These are phyloP conservation scores for Penstemon barbatus DNA, from an alignment of 257 asterid genomes.

Conservation along the genomic window DNA sequence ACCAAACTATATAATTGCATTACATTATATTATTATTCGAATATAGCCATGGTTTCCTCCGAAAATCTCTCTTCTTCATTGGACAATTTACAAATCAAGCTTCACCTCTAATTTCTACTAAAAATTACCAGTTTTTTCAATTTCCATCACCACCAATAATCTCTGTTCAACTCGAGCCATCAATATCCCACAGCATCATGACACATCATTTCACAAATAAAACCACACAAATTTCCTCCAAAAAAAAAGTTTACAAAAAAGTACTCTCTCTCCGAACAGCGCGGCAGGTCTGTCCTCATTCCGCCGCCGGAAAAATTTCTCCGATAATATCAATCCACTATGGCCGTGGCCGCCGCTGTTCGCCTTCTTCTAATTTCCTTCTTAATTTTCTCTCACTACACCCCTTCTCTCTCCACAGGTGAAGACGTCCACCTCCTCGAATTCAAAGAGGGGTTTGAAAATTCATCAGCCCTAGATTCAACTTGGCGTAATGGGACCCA, in stretches of 20 bases:
- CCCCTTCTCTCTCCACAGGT: constrained; percentile 33
- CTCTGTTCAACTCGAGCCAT: neutral
- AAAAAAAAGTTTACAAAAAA: constrained; percentile 4
- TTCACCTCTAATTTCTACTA: neutral
- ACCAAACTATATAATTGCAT: no score
- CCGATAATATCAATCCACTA: neutral
- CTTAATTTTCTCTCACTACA: constrained; percentile 28
- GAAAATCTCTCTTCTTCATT: neutral
- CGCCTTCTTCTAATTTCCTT: constrained; percentile 37
- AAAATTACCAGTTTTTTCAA: neutral
- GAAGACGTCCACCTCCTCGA: neutral
- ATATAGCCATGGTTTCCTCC: neutral
- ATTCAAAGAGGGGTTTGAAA: neutral
- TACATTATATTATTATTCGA: no score
- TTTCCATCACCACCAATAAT: constrained; percentile 16
- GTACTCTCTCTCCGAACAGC: neutral
- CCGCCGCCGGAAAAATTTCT: neutral
- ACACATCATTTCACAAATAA: constrained; percentile 19
- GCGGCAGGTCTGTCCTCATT: neutral
- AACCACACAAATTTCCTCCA: constrained; percentile 17
- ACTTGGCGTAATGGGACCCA: neutral
- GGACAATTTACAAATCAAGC: neutral
- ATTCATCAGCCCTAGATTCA: neutral
- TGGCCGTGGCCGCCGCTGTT: constrained; percentile 41
- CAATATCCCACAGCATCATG: constrained; percentile 2